Base-by-base conservation (phyloP, 495 filamentous ascomycete species). In the Clavariopsis aquatica region DNA sequence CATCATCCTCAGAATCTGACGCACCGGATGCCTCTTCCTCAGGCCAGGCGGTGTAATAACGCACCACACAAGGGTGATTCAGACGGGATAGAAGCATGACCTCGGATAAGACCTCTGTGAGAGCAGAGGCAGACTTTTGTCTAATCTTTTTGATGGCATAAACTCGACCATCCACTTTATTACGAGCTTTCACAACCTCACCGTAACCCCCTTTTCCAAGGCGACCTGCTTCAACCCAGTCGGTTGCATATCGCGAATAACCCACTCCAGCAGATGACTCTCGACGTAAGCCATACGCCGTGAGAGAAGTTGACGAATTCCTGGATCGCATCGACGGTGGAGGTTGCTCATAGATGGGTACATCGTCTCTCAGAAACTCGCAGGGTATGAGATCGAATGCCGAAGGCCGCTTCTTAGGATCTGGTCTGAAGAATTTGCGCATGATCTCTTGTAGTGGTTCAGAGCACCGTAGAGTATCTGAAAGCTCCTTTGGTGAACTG, bases 121-220 rank as follows among this genome's bases (percentile, higher is more conserved):
- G 77, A 24, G 89, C 89, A 38, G 87, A 80, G 38, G 89, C 82
- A 19, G 91, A 91, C 53, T 86, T 87, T 65, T 93, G 88, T 23
- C 86, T 90, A 57, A 98, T 95, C 71, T 97, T 97, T 75, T 98
- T 98, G 65, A 98, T 86, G 3, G 94, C 94, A 80, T 98, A 98
- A 12, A 95, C 85, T 55, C 89, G 88, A 9, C 91, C 90, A 75
- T 98, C 93, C 7, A 96, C 83, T 75, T 92, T 95, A 70, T 96
- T 96, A 60, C 95, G 84, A 7, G 94, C 93, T 73, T 93, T 92
- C 46, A 98, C 92, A n/a, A 98, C 94, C 77, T 97, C 90, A 28
- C 95, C 94, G 75, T 95, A 98, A 1, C 93, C 95, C 17, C 94
- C 94, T 75, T 91, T 94, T 26, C 95, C 94, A 20, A 98, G 79